Evolutionary conservation across 2,329 filamentous ascomycete genomes (phyloP), one percentile per base, ranked within the genome.

Genomic region (Ilyonectria robusta): DNA sequence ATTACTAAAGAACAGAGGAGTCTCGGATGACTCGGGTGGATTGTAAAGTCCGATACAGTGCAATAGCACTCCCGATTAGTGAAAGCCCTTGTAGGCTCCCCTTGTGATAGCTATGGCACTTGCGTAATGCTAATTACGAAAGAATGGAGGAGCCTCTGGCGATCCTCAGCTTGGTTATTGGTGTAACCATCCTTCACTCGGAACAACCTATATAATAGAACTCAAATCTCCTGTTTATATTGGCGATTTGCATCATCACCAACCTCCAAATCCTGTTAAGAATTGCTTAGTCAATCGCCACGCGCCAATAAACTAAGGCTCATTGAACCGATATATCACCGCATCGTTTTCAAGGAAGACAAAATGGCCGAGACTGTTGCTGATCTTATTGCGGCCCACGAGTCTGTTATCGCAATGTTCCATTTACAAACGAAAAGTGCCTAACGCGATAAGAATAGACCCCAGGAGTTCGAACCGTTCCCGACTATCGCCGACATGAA

Each of bases 401-500:
- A 55, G 53, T 55, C 33, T 40, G 53, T 42, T 42, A 21, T 29
- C 6, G n/a, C 13, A 10, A 40, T 40, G 37, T 55, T 19, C 21
- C 37, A 40, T 40, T 35, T 23, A n/a, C 17, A 23, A 53, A 15
- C 23, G 35, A 55, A n/a, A n/a, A 23, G n/a, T 29, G 31, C 13
- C 50, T 55, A 42, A 55, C 53, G 15, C 37, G 53, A 19, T 19
- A 19, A 55, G 11, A 31, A 19, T 26, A 55, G 53, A 19, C 53
- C 53, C n/a, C 21, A 55, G 53, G 53, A 42, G 13, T 55, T 55
- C 23, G 53, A 42, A 35, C 35, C 53, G 19, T 55, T 55, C 31
- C 53, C 53, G 33, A 19, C 19, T 9, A 19, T 55, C 33, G 19
- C 33, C 35, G 53, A 42, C 9, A 35, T 29, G 15, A 55, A 55